phyloP scores from a whole-genome alignment of 192 early-diverging fungal species.

The Mortierella hygrophila region DNA sequence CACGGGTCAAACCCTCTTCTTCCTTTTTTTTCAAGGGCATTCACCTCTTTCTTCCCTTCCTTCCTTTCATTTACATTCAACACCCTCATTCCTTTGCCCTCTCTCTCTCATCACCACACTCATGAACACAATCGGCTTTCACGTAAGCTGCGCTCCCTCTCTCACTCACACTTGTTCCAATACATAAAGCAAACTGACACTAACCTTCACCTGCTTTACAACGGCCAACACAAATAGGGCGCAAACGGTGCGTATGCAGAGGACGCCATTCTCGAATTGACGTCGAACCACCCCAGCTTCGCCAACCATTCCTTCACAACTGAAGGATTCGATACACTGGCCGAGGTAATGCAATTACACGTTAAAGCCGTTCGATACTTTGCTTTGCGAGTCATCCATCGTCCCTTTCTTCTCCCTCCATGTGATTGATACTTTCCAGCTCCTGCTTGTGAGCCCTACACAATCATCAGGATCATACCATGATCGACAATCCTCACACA shows the following conservation, averaged over 20 bases:
- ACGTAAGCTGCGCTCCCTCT: constrained; percentile 15
- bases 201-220: not conserved
- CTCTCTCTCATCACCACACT: not conserved
- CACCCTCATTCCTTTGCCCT: not conserved
- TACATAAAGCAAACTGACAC: not conserved
- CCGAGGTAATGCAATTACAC: constrained; percentile 22
- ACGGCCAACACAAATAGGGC: constrained; percentile 13
- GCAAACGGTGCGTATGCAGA: constrained; percentile 54
- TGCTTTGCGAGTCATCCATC: not conserved
- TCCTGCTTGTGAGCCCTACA: not conserved
- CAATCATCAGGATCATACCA: not conserved
- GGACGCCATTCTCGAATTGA: constrained; percentile 52
- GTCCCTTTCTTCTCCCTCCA: not conserved
- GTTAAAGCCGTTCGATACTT: not conserved
- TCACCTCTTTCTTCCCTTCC: not conserved
- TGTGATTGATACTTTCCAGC: not conserved
- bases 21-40: not conserved
- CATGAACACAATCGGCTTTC: constrained; percentile 53
- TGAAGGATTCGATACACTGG: constrained; percentile 48
- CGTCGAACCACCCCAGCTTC: constrained; percentile 46
- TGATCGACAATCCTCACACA: not conserved
- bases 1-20: not conserved
- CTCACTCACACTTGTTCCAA: not conserved
- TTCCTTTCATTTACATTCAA: not conserved
- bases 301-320: constrained; percentile 35